A percentile compares a stretch with the other conserved stretches of the same genome.
phyloP scores from a whole-genome alignment of 2,329 filamentous ascomycete genomes.

The Beauveria caledonica region DNA sequence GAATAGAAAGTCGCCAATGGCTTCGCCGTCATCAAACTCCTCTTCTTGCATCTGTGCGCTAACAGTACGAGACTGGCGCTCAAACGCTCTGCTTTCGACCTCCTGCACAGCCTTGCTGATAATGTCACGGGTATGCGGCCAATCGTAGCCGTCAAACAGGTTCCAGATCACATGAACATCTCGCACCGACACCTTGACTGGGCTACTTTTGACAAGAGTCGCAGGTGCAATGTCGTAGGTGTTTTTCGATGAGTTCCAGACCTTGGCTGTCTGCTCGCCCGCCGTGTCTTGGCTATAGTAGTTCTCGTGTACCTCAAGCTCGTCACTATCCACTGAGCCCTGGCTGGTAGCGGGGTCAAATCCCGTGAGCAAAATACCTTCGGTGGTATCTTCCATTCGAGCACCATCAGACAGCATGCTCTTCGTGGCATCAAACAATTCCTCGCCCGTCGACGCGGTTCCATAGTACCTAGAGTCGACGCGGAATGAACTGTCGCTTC shows the following conservation, averaged over 20 bases:
- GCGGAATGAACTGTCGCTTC: conserved; percentile 28
- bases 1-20: conserved; percentile 92
- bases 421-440: conserved; percentile 40
- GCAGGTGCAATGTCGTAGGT: conserved; percentile 61
- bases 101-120: conserved; percentile 85
- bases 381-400: conserved; percentile 28
- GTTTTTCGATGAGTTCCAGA: conserved; percentile 73
- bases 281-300: conserved; percentile 61
- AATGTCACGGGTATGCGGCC: conserved; percentile 76
- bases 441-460: conserved; percentile 33
- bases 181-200: conserved; percentile 68
- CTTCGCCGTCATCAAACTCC: conserved; percentile 72
- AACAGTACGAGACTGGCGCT: conserved; percentile 54
- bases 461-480: conserved; percentile 41
- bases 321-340: conserved; percentile 44
- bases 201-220: conserved; percentile 54
- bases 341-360: conserved; percentile 21
- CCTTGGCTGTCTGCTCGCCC: conserved; percentile 59
- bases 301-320: conserved; percentile 67
- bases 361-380: conserved; percentile 28
- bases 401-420: conserved; percentile 22
- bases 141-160: conserved; percentile 95
- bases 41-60: conserved; percentile 54
- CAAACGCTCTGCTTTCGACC: conserved; percentile 73
- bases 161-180: conserved; percentile 97